Percentiles rank a stretch among this genome's conserved stretches.
These are phyloP conservation scores for Cucurbita maxima DNA, from an alignment of 306 rosid species.

Conservation along the genomic window DNA sequence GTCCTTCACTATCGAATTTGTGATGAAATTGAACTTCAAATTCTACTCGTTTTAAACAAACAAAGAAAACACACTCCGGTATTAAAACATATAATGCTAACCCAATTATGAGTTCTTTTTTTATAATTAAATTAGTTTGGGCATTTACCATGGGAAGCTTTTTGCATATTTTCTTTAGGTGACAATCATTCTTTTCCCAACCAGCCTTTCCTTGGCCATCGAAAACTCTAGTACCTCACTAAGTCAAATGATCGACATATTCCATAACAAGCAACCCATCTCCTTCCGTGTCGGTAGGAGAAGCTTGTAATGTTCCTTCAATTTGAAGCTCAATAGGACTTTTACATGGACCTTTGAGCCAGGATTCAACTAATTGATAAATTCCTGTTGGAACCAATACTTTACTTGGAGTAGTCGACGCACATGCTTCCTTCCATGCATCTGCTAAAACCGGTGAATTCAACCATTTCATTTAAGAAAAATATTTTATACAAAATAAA, in stretches of 20 bases:
- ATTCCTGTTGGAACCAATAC: neutral
- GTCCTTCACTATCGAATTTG: too few relatives aligned
- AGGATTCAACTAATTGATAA: neutral
- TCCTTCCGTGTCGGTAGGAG: neutral
- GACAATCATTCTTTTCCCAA: neutral
- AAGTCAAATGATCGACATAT: neutral
- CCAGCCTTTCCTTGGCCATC: neutral
- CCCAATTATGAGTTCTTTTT: too few relatives aligned
- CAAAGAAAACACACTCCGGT: too few relatives aligned
- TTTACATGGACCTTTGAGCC: neutral
- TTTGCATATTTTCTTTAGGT: too few relatives aligned
- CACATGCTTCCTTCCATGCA: neutral
- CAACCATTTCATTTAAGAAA: neutral
- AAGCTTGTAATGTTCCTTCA: neutral
- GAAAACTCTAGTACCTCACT: neutral
- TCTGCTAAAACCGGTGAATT: neutral
- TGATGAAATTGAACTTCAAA: too few relatives aligned
- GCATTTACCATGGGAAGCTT: too few relatives aligned
- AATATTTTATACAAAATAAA: too few relatives aligned
- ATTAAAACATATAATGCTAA: too few relatives aligned
- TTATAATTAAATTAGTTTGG: too few relatives aligned
- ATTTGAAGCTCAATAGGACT: neutral
- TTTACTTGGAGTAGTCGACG: neutral
- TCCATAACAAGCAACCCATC: neutral
- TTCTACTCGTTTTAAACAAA: too few relatives aligned